Evolutionary conservation across 371 early-diverging fungal genomes (phyloP).

Genomic region (Rhizopus stolonifer): DNA sequence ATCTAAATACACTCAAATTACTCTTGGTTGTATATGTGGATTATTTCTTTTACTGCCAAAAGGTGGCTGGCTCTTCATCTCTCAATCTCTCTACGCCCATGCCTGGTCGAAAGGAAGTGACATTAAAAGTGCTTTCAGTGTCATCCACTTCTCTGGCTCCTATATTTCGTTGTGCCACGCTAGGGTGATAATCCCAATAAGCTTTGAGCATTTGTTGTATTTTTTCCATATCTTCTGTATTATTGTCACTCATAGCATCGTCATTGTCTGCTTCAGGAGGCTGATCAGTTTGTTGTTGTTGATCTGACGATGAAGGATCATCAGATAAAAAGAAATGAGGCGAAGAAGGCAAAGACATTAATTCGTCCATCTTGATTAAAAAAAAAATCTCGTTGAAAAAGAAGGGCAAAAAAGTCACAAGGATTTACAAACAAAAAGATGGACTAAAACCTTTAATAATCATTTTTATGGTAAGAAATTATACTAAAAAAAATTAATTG

Average conservation of each 20-base stretch:
- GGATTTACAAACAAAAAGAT: neutral
- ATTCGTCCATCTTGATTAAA: neutral
- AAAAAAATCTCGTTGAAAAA: too few species aligned
- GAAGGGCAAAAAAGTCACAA: too few species aligned
- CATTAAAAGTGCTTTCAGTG: conserved; percentile 62
- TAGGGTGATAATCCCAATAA: conserved; percentile 37
- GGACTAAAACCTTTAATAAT: too few species aligned
- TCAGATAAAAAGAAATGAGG: neutral
- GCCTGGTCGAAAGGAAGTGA: conserved; percentile 71
- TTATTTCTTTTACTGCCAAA: conserved; percentile 73
- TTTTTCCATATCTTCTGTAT: conserved; percentile 21
- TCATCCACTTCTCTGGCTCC: conserved; percentile 61
- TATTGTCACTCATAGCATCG: conserved; percentile 18
- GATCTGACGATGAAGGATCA: neutral
- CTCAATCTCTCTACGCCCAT: conserved; percentile 68
- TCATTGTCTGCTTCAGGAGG: neutral
- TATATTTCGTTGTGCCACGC: conserved; percentile 17
- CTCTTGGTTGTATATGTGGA: neutral
- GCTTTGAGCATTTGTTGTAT: conserved; percentile 24
- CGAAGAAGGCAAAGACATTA: neutral
- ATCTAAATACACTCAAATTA: conserved; percentile 51
- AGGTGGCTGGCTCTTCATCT: conserved; percentile 71
- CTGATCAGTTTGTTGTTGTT: neutral
- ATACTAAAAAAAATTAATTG: too few species aligned
- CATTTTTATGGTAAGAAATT: too few species aligned